phyloP scores from a whole-genome alignment of 2,329 filamentous ascomycete genomes.

The Plectosphaerella sp. region DNA sequence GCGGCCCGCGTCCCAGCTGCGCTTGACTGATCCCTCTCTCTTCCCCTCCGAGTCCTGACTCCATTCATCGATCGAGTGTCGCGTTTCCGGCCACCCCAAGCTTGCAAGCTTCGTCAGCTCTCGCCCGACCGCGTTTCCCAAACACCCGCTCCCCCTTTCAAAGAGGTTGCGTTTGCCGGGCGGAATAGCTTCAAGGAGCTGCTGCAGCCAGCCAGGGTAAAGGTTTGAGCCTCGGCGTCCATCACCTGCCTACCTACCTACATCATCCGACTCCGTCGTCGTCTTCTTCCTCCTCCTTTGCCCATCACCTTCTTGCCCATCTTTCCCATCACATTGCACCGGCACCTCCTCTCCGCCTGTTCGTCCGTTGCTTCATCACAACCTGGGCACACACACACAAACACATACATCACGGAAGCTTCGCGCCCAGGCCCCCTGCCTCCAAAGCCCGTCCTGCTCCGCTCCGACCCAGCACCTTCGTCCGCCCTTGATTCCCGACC shows the following conservation, averaged over 20 bases:
- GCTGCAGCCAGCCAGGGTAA: constrained; percentile 23
- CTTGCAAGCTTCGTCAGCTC: too few relatives aligned
- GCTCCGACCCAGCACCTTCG: neutral
- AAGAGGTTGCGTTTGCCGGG: constrained; percentile 1
- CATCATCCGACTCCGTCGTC: neutral
- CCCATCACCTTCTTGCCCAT: constrained; percentile 13
- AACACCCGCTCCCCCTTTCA: constrained; percentile 11
- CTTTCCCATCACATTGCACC: constrained; percentile 2
- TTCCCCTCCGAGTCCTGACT: neutral
- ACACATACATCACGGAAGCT: constrained; percentile 1
- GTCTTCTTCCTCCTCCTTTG: constrained; percentile 10
- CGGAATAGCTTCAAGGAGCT: constrained; percentile 9
- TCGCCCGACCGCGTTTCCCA: constrained; percentile 3
- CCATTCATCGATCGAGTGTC: neutral
- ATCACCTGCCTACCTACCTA: constrained; percentile 19
- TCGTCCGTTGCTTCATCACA: constrained; percentile 9
- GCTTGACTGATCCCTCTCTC: neutral
- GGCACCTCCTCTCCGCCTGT: constrained; percentile 10
- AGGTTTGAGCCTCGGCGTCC: constrained; percentile 32
- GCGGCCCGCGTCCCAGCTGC: neutral
- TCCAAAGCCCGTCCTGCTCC: neutral
- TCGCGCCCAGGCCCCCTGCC: constrained; percentile 9
- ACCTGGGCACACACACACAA: too few relatives aligned
- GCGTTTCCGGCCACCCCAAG: neutral
- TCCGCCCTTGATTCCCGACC: neutral